phyloP scores from a whole-genome alignment of 495 filamentous ascomycete species.

The Penicillium arizonense region DNA sequence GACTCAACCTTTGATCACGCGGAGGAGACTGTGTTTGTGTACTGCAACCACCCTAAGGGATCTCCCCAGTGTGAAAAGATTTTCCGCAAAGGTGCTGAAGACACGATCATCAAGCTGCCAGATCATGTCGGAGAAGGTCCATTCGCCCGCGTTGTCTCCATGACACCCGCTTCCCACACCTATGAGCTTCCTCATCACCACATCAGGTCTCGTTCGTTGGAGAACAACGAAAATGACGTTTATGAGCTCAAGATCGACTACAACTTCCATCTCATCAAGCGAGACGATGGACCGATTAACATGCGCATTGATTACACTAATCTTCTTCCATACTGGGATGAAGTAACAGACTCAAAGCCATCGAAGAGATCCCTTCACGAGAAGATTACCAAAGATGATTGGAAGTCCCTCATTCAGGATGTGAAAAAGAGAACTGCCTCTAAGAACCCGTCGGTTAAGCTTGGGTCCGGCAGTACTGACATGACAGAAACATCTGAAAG shows the following conservation, averaged over 20 bases:
- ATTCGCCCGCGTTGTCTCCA: conserved; percentile 26
- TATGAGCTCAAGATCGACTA: conserved; percentile 20
- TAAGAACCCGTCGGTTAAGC: no score
- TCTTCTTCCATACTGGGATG: not conserved
- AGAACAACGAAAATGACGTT: not conserved
- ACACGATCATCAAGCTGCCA: conserved; percentile 36
- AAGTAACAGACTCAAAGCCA: not conserved
- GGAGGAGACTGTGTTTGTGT: conserved; percentile 22
- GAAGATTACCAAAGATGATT: not conserved
- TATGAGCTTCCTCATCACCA: not conserved
- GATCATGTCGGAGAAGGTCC: conserved; percentile 28
- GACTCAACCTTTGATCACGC: conserved; percentile 26
- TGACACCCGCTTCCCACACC: conserved; percentile 6
- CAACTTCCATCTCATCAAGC: conserved; percentile 15
- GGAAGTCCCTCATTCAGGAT: no score
- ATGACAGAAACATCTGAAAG: no score
- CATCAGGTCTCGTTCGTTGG: not conserved
- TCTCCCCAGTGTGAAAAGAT: conserved; percentile 22
- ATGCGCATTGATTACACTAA: not conserved
- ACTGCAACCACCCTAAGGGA: conserved; percentile 21
- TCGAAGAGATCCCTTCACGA: not conserved
- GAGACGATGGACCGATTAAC: not conserved
- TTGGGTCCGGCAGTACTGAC: no score
- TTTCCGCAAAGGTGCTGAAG: conserved; percentile 26
- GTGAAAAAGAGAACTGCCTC: no score